Percentiles rank a stretch among this genome's conserved stretches.
Conservation (phyloP, 371 early-diverging fungal genomes). For the Actinomucor elegans region DNA sequence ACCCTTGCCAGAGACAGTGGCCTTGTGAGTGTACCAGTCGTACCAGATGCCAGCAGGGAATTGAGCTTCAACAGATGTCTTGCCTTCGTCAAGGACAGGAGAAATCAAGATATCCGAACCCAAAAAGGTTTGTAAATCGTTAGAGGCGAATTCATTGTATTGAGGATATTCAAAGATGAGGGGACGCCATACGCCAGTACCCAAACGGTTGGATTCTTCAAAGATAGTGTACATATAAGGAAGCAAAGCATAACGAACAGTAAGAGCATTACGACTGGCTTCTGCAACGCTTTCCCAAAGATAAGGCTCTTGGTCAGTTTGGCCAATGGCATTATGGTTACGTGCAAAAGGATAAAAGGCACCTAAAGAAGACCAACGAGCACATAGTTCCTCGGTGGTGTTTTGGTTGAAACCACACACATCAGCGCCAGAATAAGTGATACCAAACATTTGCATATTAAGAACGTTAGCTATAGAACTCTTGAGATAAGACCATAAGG, state of each 20-base stretch:
- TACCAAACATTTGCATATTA: slow-evolving; percentile 68
- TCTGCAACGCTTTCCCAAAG: slow-evolving; percentile 46
- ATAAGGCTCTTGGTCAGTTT: slow-evolving; percentile 59
- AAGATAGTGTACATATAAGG: slow-evolving; percentile 71
- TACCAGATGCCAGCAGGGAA: slow-evolving; percentile 64
- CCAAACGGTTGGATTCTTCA: slow-evolving; percentile 50
- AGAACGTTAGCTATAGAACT: slow-evolving; percentile 60
- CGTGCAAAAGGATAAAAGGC: slow-evolving; percentile 80
- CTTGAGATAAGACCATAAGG: slow-evolving; percentile 52
- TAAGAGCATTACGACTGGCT: slow-evolving; percentile 51
- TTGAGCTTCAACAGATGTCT: slow-evolving; percentile 43
- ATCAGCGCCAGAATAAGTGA: slow-evolving; percentile 69
- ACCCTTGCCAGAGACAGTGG: slow-evolving; percentile 9
- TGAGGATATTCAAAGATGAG: slow-evolving; percentile 41
- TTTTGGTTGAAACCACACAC: slow-evolving; percentile 70
- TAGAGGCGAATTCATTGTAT: slow-evolving; percentile 11
- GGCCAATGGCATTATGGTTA: slow-evolving; percentile 56
- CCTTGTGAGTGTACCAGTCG: slow-evolving; percentile 39
- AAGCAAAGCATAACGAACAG: slow-evolving; percentile 61
- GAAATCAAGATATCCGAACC: slow-evolving; percentile 55
- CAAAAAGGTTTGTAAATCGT: slow-evolving; percentile 36
- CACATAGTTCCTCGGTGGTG: slow-evolving; percentile 59
- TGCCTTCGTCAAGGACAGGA: slow-evolving; percentile 52
- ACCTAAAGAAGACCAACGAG: slow-evolving; percentile 73
- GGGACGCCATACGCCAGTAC: slow-evolving; percentile 48